Base-by-base conservation (phyloP, 139 green algal genomes). In the Chlorella sp. region DNA sequence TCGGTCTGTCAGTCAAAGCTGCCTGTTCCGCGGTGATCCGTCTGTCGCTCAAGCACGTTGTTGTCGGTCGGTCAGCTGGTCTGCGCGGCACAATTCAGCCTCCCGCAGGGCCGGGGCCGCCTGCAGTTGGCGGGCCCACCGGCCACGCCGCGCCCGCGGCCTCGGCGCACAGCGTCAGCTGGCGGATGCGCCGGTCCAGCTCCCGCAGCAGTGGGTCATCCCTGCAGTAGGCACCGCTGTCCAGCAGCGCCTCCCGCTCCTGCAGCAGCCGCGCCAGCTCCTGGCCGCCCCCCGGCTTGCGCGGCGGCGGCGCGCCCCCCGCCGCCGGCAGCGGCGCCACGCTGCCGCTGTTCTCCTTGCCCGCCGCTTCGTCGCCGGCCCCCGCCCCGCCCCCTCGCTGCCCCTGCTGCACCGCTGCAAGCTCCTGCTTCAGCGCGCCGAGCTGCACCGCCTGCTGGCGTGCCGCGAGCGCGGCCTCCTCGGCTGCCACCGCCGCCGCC, bases 201-300 rank as follows among this genome's bases (percentile, higher is more conserved):
- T 76, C 29, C 62, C 42, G 23, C 27, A 83, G 82, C 12, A 84
- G 42, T 21, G 43, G 14, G 14, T 79, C 79, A 15, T 73, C 64
- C 31, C 23, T 60, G 33, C 33, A 50, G 58, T 84, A 83, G 29
- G 63, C 51, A 3, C 82, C 77, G 8, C 77, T 87, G 61, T 29
- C 60, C 41, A 88, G 76, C 61, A 88, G 66, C 59, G 71, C 56
- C 45, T 79, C 73, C 43, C 79, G 43, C 66, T 88, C 83, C 38
- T 42, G 40, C 36, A 85, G 63, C 41, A 88, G 76, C 25, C 83
- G 46, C 40, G 74, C 56, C 42, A 61, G 66, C 66, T 61, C 45
- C 31, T 11, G 17, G 31, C 66, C 66, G 31, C 45, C 45, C 29
- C 29, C 27, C 15, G 31, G 15, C 59, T 66, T 19, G 17, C 25